These are phyloP conservation scores for Lepidium didymum DNA, from an alignment of 345 rosid species.

Conservation along the genomic window DNA sequence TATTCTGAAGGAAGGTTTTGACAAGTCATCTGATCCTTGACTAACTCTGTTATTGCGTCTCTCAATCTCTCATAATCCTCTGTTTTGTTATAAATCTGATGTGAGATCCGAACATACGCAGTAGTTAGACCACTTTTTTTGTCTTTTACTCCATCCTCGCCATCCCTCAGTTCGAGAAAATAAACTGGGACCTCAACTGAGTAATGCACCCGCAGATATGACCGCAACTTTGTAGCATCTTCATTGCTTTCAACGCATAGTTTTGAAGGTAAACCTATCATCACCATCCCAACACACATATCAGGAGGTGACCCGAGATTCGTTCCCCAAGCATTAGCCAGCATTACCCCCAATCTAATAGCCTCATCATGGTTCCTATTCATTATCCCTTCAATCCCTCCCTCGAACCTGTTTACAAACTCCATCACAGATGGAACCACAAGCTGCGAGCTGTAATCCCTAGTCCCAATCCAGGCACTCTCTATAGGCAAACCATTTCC, in stretches of 20 bases:
- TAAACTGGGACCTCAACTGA: slow-evolving; percentile 67
- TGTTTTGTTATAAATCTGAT: slow-evolving; percentile 54
- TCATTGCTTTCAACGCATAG: slow-evolving; percentile 39
- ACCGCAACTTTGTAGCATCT: slow-evolving; percentile 52
- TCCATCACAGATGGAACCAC: slow-evolving; percentile 59
- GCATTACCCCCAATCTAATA: slow-evolving; percentile 63
- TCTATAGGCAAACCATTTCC: slow-evolving; percentile 70
- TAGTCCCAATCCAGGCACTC: slow-evolving; percentile 70
- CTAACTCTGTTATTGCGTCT: slow-evolving; percentile 45
- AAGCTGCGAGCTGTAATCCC: slow-evolving; percentile 75
- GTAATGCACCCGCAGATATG: slow-evolving; percentile 42
- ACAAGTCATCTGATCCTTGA: slow-evolving; percentile 33
- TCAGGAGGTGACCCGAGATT: slow-evolving; percentile 59
- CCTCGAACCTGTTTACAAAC: slow-evolving; percentile 57
- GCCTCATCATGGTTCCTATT: slow-evolving; percentile 54
- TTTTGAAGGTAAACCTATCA: slow-evolving; percentile 71
- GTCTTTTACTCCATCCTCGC: slow-evolving; percentile 41
- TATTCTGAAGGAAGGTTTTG: slow-evolving; percentile 33
- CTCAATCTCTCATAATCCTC: slow-evolving; percentile 63
- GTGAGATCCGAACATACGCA: slow-evolving; percentile 58
- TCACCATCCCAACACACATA: slow-evolving; percentile 64
- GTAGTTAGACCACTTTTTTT: slow-evolving; percentile 42
- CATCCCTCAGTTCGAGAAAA: slow-evolving; percentile 44
- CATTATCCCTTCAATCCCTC: slow-evolving; percentile 60
- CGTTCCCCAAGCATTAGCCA: slow-evolving; percentile 63